Base-by-base conservation (phyloP, 257 asterid genomes). In the Henckelia pumila region DNA sequence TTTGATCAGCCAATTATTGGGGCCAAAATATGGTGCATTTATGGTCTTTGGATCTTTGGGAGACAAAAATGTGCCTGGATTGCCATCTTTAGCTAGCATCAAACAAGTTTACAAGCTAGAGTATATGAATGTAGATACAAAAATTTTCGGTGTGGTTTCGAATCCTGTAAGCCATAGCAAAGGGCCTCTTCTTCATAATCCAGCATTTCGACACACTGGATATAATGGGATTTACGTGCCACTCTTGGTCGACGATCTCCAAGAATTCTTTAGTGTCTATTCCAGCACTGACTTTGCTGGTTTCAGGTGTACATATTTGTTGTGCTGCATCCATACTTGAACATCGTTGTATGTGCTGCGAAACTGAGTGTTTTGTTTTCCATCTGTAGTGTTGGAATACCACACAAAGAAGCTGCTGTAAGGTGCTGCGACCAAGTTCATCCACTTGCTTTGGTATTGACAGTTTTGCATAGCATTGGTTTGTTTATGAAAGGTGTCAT, bases 191-290 rank as follows among this genome's bases (percentile, higher is more conserved):
- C 80, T 88, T 61, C 95, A 88, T 62, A 88, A 88, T 59, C 86
- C 90, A 49, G 85, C 88, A 19, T 83, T 88, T 70, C 75, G 90
- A 32, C 79, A 88, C 33, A 79, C 84, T 0, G 83, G 83, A 17
- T 88, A 80, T 57, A 81, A 88, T 58, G 92, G 95, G 28, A 85
- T 85, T 33, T 88, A 88, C 59, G 88, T 85, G 68, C 95, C 95
- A 6, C 72, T 88, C 61, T 75, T 88, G 5, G 92, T 88, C 37
- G 90, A 85, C 63, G 82, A 88, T 40, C 13, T 88, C 68, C 78
- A 70, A 60, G 87, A 88, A 22, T 88, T 88, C 73, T 82, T 88
- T 62, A 70, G 81, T 61, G 90, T 85, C 13, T 88, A 81, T 74
- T 83, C 92, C 1, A 71, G 84, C 75, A 61, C 17, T 24, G 92